Percentiles rank a stretch among this genome's conserved stretches.
These are phyloP conservation scores for Voacanga thouarsii DNA, from an alignment of 257 asterid species.

Conservation along the genomic window DNA sequence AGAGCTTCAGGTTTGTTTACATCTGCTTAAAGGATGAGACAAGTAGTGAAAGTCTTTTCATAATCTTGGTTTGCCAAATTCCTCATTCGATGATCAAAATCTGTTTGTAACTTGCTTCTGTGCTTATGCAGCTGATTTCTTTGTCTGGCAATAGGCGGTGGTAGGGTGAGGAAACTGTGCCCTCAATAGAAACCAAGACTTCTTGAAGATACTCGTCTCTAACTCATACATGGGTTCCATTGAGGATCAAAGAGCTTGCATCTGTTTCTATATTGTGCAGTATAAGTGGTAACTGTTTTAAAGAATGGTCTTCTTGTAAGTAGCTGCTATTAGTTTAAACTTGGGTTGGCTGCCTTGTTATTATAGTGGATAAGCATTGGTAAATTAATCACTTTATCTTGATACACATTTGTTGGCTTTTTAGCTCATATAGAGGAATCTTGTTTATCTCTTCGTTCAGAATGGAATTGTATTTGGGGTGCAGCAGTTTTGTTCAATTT, in stretches of 20 bases:
- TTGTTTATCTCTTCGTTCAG: neutral
- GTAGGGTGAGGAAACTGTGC: slow-evolving; percentile 3
- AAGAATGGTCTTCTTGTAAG: neutral
- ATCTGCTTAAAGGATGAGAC: neutral
- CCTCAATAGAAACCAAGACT: neutral
- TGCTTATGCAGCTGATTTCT: slow-evolving; percentile 37
- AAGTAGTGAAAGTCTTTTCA: neutral
- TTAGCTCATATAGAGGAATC: neutral
- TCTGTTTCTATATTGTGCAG: neutral
- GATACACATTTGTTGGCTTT: neutral
- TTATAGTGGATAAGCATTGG: neutral
- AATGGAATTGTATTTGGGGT: neutral
- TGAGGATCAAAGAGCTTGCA: neutral
- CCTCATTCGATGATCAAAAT: neutral
- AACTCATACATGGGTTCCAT: neutral
- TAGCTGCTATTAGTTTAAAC: slow-evolving; percentile 5
- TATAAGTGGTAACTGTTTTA: neutral
- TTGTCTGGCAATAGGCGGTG: slow-evolving; percentile 30
- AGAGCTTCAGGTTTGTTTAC: neutral
- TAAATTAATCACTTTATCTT: neutral
- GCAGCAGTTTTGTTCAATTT: neutral
- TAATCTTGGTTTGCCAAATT: neutral
- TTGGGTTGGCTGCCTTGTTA: neutral
- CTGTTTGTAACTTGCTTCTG: neutral
- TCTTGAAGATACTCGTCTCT: neutral